Base-by-base conservation (phyloP, 2,329 filamentous ascomycete genomes). In the Coniochaeta sp. region DNA sequence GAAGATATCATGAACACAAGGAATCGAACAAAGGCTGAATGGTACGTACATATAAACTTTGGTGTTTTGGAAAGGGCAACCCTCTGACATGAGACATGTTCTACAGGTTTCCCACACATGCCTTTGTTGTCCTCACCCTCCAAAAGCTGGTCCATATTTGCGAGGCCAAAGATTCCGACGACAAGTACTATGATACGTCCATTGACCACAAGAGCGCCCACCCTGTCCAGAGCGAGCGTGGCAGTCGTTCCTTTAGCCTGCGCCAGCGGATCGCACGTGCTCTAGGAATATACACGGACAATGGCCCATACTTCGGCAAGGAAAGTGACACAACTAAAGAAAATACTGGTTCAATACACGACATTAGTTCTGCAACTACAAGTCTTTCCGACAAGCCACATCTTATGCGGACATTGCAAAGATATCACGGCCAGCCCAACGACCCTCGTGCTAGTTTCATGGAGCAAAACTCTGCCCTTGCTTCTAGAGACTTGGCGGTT, bases 1-100 rank as follows among this genome's bases (percentile, higher is more conserved):
- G 93, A 98, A 72, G 93, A 98, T 74, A 74, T 96, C 70, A 88
- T 97, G 77, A 91, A 96, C 67, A 89, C 89, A 1, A 81, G 85
- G 31, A 93, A 93, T 66, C 83, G 92, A 28, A 96, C 93, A 1
- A 98, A 98, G 73, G 91, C 87, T 2, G 93, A 98, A 71, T 98
- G 92, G 92, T 91, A 60, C 19, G 56, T 28, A 5, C 11, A 19
- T 19, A n/a, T 9, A 40, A 40, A 40, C 11, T 47, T 24, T 4
- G n/a, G 43, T 24, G n/a, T 12, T 31, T 64, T n/a, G 16, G n/a
- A n/a, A 19, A 31, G 28, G 28, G 28, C 28, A 31, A 31, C 38
- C 14, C 19, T 52, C 38, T 40, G 16, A 40, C 38, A n/a, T n/a
- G 9, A 11, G 6, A n/a, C 16, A 40, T n/a, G 17, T n/a, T 24